Evolutionary conservation across 2,329 filamentous ascomycete species (phyloP).

Genomic region (Ceratocystis cubensis): DNA sequence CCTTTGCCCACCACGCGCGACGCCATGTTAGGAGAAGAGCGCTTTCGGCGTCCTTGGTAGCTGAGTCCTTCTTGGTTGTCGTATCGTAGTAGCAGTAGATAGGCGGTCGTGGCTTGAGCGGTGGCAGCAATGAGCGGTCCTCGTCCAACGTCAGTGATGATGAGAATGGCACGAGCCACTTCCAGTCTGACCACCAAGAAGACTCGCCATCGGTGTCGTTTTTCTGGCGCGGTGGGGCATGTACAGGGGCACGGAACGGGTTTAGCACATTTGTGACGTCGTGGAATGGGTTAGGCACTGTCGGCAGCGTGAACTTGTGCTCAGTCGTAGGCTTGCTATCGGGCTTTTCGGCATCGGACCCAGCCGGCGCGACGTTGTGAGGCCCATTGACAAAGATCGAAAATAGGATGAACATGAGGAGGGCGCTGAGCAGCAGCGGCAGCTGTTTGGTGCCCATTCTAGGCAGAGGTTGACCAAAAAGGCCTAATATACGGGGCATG

Average conservation of each 20-base stretch:
- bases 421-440: conserved; percentile 37
- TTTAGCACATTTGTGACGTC: conserved; percentile 42
- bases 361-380: not conserved
- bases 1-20: conserved; percentile 88
- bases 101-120: conserved; percentile 52
- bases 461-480: conserved; percentile 39
- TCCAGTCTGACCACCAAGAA: conserved; percentile 80
- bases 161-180: conserved; percentile 78
- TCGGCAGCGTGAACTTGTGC: conserved; percentile 39
- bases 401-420: conserved; percentile 43
- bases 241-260: conserved; percentile 56
- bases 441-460: conserved; percentile 42
- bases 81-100: conserved; percentile 90
- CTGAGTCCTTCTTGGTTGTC: conserved; percentile 47
- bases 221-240: conserved; percentile 59
- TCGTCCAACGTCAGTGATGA: conserved; percentile 68
- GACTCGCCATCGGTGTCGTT: conserved; percentile 69
- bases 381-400: conserved; percentile 37
- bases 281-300: conserved; percentile 32
- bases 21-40: conserved; percentile 76
- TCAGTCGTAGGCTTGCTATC: conserved; percentile 27
- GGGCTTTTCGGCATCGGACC: not conserved
- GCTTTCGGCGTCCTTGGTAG: conserved; percentile 59
- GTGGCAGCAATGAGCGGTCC: conserved; percentile 70
- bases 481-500: conserved; percentile 33